Percentiles rank a stretch among this genome's conserved stretches.
Evolutionary conservation across 768 basidiomycete genomes (phyloP).

Genomic region (Boletus subparvulus): DNA sequence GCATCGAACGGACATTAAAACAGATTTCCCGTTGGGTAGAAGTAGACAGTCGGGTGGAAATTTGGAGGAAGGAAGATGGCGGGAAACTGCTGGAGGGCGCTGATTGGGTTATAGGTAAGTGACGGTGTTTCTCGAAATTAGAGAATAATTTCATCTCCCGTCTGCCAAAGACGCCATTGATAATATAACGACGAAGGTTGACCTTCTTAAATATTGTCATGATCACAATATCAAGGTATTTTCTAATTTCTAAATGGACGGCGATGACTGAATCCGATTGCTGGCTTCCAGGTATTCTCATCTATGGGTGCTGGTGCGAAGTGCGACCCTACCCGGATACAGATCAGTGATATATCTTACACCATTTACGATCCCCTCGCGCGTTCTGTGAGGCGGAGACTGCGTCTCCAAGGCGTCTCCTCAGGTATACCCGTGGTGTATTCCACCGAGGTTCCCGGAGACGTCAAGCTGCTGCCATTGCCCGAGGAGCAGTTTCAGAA

Average conservation of each 20-base stretch:
- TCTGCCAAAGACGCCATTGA: slow-evolving; percentile 83
- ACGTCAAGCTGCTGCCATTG: slow-evolving; percentile 85
- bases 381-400: slow-evolving; percentile 78
- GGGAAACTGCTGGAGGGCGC: slow-evolving; percentile 72
- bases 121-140: not conserved
- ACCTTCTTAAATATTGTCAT: slow-evolving; percentile 87
- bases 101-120: slow-evolving; percentile 90
- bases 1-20: slow-evolving; percentile 66
- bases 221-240: slow-evolving; percentile 74
- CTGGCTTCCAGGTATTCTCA: slow-evolving; percentile 69
- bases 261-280: not conserved
- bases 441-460: slow-evolving; percentile 89
- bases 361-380: slow-evolving; percentile 96
- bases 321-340: slow-evolving; percentile 90
- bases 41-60: slow-evolving; percentile 77
- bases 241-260: not conserved
- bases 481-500: slow-evolving; percentile 90
- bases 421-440: slow-evolving; percentile 87
- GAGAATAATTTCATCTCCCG: slow-evolving; percentile 4
- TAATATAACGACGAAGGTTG: slow-evolving; percentile 96
- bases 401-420: slow-evolving; percentile 59
- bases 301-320: slow-evolving; percentile 98
- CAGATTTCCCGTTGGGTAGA: slow-evolving; percentile 83
- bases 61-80: slow-evolving; percentile 86
- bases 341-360: slow-evolving; percentile 90